Conservation (phyloP, 495 filamentous ascomycete species). For the Hyaloscypha hepaticicola region DNA sequence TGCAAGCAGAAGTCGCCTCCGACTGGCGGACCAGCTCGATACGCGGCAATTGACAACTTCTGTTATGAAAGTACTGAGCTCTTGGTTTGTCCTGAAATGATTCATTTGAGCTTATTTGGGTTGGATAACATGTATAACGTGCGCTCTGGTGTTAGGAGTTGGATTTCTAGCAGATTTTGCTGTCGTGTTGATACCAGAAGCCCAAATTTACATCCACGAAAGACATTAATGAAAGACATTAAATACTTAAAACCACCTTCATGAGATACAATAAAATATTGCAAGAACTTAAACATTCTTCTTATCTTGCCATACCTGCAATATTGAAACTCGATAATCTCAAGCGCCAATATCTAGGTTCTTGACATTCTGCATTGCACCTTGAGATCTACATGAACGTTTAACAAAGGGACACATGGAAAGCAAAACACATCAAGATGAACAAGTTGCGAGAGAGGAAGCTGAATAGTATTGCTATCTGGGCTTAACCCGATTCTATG, state of each 20-base stretch:
- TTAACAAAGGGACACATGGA: neutral
- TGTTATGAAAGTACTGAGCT: slow-evolving; percentile 17
- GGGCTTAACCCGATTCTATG: neutral
- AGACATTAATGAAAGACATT: neutral
- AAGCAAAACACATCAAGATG: neutral
- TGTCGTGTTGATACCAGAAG: neutral
- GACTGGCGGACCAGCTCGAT: neutral
- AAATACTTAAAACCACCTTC: too few species aligned
- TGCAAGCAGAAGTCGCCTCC: neutral
- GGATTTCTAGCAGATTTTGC: neutral
- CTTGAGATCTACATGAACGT: too few species aligned
- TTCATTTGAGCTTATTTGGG: neutral
- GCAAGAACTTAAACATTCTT: too few species aligned
- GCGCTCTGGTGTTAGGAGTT: neutral
- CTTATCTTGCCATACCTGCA: too few species aligned
- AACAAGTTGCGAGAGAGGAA: neutral
- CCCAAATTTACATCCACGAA: neutral
- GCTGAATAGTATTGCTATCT: neutral
- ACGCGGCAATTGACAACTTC: slow-evolving; percentile 10
- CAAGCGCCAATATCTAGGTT: too few species aligned
- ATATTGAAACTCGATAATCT: too few species aligned
- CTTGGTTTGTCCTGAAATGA: neutral
- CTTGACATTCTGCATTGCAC: neutral
- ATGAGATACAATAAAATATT: too few species aligned
- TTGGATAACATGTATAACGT: neutral